phyloP scores from a whole-genome alignment of 345 rosid genomes.

The Microthlaspi erraticum region DNA sequence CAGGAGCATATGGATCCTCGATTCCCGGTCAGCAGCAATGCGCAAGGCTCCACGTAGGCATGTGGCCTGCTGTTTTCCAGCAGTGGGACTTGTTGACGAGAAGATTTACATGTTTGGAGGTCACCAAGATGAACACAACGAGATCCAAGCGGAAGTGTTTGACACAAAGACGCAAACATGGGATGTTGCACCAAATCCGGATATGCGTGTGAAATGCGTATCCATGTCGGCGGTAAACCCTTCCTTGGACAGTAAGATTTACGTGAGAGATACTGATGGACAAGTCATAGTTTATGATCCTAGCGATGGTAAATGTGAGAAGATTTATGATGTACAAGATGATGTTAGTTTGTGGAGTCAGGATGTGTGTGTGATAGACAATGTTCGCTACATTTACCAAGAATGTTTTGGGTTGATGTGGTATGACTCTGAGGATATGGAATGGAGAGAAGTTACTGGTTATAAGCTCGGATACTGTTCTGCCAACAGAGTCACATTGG shows the following conservation, averaged over 20 bases:
- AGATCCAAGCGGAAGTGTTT: conserved; percentile 65
- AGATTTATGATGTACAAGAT: neutral
- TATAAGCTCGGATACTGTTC: conserved; percentile 36
- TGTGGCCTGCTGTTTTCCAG: no score
- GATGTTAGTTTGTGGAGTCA: neutral
- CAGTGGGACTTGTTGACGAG: no score
- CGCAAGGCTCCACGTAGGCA: neutral
- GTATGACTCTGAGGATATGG: conserved; percentile 47
- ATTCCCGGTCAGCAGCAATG: no score
- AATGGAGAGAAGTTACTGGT: conserved; percentile 60
- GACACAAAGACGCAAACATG: conserved; percentile 51
- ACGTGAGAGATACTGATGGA: neutral
- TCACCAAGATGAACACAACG: conserved; percentile 44
- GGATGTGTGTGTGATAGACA: conserved; percentile 58
- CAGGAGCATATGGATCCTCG: no score
- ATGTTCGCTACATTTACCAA: conserved; percentile 66
- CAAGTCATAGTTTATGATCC: conserved; percentile 15
- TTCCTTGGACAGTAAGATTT: neutral
- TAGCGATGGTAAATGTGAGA: neutral
- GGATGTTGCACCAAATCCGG: conserved; percentile 10
- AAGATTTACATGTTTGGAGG: conserved; percentile 51
- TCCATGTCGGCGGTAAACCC: neutral
- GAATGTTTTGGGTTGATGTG: conserved; percentile 62
- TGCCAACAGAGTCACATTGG: neutral
- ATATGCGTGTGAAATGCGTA: no score